Conservation (phyloP, 257 asterid genomes). For the Mitragyna speciosa region DNA sequence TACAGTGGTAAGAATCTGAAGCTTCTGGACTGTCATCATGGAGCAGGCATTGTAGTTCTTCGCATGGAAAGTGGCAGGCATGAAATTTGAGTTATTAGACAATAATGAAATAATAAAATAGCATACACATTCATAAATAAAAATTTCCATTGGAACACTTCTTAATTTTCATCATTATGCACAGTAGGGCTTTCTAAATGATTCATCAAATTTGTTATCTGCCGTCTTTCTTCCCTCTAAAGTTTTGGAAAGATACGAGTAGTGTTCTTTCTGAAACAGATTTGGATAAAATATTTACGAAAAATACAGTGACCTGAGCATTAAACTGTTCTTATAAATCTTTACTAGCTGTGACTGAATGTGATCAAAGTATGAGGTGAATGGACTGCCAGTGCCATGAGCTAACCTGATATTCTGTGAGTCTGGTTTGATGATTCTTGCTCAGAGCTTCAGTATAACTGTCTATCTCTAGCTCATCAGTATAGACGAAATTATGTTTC, state of each 20-base stretch:
- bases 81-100: neutral
- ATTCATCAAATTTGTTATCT: neutral
- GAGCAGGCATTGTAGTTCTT: neutral
- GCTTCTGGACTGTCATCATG: neutral
- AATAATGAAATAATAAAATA: neutral
- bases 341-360: neutral
- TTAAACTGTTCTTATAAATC: neutral
- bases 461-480: neutral
- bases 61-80: neutral
- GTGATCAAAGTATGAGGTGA: no score
- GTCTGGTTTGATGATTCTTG: neutral
- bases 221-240: neutral
- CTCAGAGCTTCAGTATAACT: neutral
- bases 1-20: slow-evolving; percentile 70
- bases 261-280: neutral
- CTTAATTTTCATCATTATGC: neutral
- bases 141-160: neutral
- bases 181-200: neutral
- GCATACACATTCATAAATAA: neutral
- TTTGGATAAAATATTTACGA: neutral
- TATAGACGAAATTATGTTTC: neutral
- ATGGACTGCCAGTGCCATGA: no score
- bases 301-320: neutral
- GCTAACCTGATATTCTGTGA: neutral
- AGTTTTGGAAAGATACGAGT: neutral